Conservation (phyloP, 78 protist genomes). For the Pelomyxa schiedti region DNA sequence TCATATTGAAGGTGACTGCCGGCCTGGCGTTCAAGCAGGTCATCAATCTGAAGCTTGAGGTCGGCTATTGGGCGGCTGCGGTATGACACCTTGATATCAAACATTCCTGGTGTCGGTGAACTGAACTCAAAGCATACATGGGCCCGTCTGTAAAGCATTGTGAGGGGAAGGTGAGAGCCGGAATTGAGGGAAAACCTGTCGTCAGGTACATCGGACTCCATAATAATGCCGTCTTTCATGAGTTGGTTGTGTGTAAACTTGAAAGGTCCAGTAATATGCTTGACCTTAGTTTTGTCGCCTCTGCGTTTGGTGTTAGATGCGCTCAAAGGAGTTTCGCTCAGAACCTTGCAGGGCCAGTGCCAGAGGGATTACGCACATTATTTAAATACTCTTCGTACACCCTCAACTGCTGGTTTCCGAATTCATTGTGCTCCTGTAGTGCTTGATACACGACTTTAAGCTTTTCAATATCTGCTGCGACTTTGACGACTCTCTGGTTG, state of each 20-base stretch:
- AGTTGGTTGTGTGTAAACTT: constrained; percentile 34
- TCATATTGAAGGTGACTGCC: constrained; percentile 32
- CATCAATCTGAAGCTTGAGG: constrained; percentile 34
- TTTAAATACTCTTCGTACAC: constrained; percentile 38
- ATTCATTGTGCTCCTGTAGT: constrained; percentile 38
- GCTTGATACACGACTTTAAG: constrained; percentile 18
- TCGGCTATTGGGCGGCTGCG: constrained; percentile 30
- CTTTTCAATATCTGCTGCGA: constrained; percentile 13
- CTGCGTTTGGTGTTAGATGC: not conserved
- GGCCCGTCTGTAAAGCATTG: constrained; percentile 4
- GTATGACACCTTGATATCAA: constrained; percentile 31
- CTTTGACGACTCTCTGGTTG: constrained; percentile 10
- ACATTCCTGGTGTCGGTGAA: constrained; percentile 33
- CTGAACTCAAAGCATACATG: constrained; percentile 31
- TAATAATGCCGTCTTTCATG: constrained; percentile 54
- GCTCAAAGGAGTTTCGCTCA: not conserved
- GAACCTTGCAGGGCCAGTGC: not conserved
- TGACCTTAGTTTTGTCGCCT: too few species aligned
- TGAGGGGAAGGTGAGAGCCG: not conserved
- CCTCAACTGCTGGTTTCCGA: constrained; percentile 30
- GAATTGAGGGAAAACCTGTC: constrained; percentile 5
- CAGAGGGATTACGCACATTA: constrained; percentile 22
- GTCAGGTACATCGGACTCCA: constrained; percentile 50
- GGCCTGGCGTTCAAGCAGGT: constrained; percentile 48
- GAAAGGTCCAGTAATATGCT: constrained; percentile 31